Base-by-base conservation (phyloP, 495 filamentous ascomycete species). In the Penicillium diatomitis region DNA sequence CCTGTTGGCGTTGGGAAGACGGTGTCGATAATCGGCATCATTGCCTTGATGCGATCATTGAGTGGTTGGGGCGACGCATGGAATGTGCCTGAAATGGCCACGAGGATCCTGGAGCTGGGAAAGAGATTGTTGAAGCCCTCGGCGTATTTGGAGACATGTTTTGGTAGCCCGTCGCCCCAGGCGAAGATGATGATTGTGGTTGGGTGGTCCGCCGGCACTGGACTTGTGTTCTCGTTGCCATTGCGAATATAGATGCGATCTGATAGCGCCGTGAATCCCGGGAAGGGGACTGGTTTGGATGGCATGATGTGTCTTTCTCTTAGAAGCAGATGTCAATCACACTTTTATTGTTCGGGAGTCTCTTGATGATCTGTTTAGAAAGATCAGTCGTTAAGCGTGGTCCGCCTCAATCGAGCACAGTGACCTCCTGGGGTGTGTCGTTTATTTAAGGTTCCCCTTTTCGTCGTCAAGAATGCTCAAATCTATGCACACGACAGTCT, bases 111-210 rank as follows among this genome's bases (percentile, higher is more conserved):
- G 8, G 73, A 57, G 6, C 51, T 50, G 0, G 77, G 77, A 48
- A 64, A 79, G 7, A 79, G 67, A n/a, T 64, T 58, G 30, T 65
- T 61, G 55, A 69, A 81, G 8, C 77, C 77, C 20, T 73, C 71
- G 28, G 68, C 64, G 48, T 79, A 81, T 52, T 81, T 81, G 50
- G 63, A 49, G n/a, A 80, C 61, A 51, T 78, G 58, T 43, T 77
- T 77, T 0, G 75, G 72, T 12, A 52, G 60, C 20, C 70, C 75
- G 48, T 81, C 76, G 46, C 77, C 77, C 77, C 77, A 81, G 58
- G 72, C 70, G 51, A 73, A 79, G 32, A 80, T 64, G 11, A 63
- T 20, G 37, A 63, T 61, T 4, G 60, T 61, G 9, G 60, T 63
- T 40, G 60, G 60, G 33, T 63, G 52, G 20, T 60, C 31, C 5